Evolutionary conservation across 2,329 filamentous ascomycete species (phyloP), one percentile per base, ranked within the genome.

Genomic region (Aspergillus sp.): DNA sequence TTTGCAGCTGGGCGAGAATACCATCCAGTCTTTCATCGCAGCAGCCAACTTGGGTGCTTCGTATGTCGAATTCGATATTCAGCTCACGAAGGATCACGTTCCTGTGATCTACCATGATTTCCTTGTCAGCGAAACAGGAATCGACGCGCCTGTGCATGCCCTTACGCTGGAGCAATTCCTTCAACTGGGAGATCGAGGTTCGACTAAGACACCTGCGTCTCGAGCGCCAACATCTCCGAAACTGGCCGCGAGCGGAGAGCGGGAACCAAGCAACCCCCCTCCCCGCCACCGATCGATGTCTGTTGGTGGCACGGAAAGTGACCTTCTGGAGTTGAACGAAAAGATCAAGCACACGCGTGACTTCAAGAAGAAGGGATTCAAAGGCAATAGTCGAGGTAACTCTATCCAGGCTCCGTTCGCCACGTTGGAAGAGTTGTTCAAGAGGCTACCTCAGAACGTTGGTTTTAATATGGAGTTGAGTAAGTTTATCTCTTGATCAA

Each of bases 101-200:
- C 95, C 95, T 0, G 93, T 99, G 63, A 96, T 99, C 68, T 99
- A 99, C 71, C 95, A 99, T 71, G 95, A 99, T 74, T 99, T 99
- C 70, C 82, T 98, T 14, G 95, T 99, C 72, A 96, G 92, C 70
- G 95, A 99, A 76, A 98, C 95, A 0, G 95, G 96, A 9, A 95
- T 97, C 54, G 95, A 99, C 70, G 95, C 95, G 0, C 95, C 95
- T 0, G 93, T 99, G 2, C 95, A 99, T 71, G 96, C 91, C 0
- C 80, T 99, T 62, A 99, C 95, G 0, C 79, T 98, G 4, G 93
- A 99, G 70, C 95, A 79, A 62, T 98, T 98, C 70, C 82, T 98
- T 19, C 91, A 96, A 71, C 88, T 96, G 66, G 93, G 91, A 64
- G 77, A 86, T 68, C 80, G 78, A 62, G 71, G 75, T 46, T 64